Evolutionary conservation across 139 green algal species (phyloP).

Genomic region (Chlamydomonas applanata): DNA sequence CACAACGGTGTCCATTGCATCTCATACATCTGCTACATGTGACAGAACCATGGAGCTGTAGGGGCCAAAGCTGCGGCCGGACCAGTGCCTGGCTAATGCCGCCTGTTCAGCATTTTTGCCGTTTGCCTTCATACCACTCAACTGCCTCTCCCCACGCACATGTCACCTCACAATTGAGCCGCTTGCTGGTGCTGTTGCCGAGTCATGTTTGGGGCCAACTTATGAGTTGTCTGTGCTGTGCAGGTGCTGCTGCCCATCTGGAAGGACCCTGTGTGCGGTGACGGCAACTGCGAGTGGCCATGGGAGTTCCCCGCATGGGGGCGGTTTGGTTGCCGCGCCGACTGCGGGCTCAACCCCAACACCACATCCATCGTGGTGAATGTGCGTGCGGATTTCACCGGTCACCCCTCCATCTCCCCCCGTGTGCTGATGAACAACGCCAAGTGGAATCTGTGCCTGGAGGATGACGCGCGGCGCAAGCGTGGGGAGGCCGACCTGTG

Average conservation of each 20-base stretch:
- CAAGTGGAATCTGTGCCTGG: constrained; percentile 69
- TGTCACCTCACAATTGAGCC: no score
- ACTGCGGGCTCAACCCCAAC: constrained; percentile 65
- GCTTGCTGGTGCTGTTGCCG: no score
- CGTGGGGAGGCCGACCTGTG: constrained; percentile 61
- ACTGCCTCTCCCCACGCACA: no score
- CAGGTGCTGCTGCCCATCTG: constrained; percentile 60
- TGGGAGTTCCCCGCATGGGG: constrained; percentile 75
- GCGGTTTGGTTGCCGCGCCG: constrained; percentile 63
- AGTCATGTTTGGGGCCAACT: no score
- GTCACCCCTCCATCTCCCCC: constrained; percentile 49
- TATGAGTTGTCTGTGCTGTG: background rate
- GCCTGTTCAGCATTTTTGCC: no score
- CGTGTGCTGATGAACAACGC: constrained; percentile 59
- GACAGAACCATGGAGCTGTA: no score
- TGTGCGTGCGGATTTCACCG: constrained; percentile 47
- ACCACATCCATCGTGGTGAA: constrained; percentile 54
- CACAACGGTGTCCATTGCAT: no score
- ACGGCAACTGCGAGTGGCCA: constrained; percentile 64
- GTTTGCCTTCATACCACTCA: no score
- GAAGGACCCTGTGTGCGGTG: constrained; percentile 69
- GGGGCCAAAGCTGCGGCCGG: no score
- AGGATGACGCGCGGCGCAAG: constrained; percentile 39
- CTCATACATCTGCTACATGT: no score
- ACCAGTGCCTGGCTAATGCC: no score